Conservation (phyloP, 164 flowering plant genomes). For the Santalum album region DNA sequence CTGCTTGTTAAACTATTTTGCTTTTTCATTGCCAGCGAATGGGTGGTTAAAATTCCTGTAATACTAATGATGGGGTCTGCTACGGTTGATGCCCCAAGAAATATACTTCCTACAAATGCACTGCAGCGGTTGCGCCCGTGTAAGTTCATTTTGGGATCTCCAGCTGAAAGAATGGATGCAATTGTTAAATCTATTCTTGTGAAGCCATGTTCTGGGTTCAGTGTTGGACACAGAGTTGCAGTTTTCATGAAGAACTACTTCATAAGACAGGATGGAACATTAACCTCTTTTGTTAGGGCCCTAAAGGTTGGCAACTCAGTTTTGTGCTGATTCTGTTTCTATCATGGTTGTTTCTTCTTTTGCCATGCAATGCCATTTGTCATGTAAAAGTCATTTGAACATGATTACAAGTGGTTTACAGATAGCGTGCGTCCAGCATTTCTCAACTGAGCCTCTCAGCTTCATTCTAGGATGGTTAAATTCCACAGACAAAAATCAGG, state of each 20-base stretch:
- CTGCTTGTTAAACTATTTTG: not conserved
- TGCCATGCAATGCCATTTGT: not conserved
- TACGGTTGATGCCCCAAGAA: slow-evolving; percentile 60
- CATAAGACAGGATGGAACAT: slow-evolving; percentile 73
- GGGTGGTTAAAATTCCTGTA: slow-evolving; percentile 74
- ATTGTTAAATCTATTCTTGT: slow-evolving; percentile 62
- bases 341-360: not conserved
- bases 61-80: slow-evolving; percentile 73
- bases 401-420: slow-evolving; percentile 20
- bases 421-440: slow-evolving; percentile 75
- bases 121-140: slow-evolving; percentile 36
- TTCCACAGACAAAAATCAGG: slow-evolving; percentile 40
- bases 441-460: slow-evolving; percentile 58
- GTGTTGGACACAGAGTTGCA: slow-evolving; percentile 60
- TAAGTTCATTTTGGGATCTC: slow-evolving; percentile 63
- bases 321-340: not conserved
- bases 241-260: slow-evolving; percentile 71
- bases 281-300: slow-evolving; percentile 78
- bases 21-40: slow-evolving; percentile 42
- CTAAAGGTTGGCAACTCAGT: slow-evolving; percentile 44
- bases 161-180: slow-evolving; percentile 77
- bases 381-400: not conserved
- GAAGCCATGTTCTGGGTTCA: slow-evolving; percentile 42
- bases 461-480: slow-evolving; percentile 28
- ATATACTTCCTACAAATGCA: slow-evolving; percentile 45